Evolutionary conservation across 2,329 filamentous ascomycete genomes (phyloP).

Genomic region (Fusarium dlaminii): DNA sequence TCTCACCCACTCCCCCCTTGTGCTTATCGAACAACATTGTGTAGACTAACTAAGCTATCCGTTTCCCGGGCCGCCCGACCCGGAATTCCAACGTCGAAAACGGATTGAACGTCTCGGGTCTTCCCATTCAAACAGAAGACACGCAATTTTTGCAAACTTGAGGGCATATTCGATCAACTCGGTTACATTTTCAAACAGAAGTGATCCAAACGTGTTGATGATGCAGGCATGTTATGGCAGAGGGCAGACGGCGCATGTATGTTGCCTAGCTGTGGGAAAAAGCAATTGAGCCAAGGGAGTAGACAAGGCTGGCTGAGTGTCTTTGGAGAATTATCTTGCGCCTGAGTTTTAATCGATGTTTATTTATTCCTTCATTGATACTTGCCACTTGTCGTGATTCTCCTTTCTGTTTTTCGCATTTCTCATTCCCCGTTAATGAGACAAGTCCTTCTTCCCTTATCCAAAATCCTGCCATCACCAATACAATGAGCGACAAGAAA

Average conservation of each 20-base stretch:
- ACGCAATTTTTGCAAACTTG: background rate
- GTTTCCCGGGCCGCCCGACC: background rate
- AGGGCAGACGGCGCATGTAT: background rate
- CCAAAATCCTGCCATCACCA: no score
- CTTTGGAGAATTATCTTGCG: background rate
- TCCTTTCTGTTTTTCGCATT: background rate
- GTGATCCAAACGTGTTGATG: background rate
- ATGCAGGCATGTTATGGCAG: background rate
- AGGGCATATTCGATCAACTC: rapidly evolving
- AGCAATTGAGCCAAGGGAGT: background rate
- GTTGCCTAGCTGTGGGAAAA: background rate
- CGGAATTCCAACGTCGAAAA: background rate
- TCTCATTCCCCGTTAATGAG: background rate
- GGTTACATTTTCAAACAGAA: rapidly evolving
- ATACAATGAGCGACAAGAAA: no score
- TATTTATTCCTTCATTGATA: rapidly evolving
- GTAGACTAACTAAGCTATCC: background rate
- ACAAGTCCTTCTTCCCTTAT: no score
- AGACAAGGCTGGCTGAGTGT: background rate
- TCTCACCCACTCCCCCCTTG: background rate
- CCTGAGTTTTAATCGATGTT: background rate
- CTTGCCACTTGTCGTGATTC: background rate
- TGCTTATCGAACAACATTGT: no score
- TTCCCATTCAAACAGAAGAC: background rate
- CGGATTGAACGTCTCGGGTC: background rate